Conservation (phyloP, 2,329 filamentous ascomycete species). For the Claviceps fusiformis region DNA sequence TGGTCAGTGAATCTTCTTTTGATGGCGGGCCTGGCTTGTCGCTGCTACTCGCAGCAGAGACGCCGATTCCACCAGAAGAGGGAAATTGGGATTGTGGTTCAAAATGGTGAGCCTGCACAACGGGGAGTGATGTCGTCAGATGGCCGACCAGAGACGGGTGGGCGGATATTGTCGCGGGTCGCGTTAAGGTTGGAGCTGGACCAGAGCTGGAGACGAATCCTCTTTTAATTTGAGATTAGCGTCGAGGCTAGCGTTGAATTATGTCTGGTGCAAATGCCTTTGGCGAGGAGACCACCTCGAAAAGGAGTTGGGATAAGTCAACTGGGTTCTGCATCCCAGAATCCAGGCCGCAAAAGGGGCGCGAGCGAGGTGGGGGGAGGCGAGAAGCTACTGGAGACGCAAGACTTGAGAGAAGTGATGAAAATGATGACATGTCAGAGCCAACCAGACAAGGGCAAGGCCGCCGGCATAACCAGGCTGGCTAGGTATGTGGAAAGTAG, state of each 20-base stretch:
- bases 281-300: background rate
- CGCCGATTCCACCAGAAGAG: constrained; percentile 20
- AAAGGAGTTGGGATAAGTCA: background rate
- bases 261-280: background rate
- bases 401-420: no score
- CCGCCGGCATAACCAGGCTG: background rate
- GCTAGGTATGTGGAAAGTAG: background rate
- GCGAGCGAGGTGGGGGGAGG: no score
- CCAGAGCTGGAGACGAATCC: constrained; percentile 12
- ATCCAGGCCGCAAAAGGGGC: background rate
- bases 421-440: no score
- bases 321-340: background rate
- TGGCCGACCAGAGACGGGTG: constrained; percentile 55
- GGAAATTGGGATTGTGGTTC: constrained; percentile 16
- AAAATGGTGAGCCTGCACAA: constrained; percentile 45
- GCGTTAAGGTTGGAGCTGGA: constrained; percentile 13
- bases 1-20: background rate
- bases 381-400: no score
- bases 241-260: background rate
- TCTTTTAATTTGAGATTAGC: background rate
- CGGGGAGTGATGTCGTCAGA: constrained; percentile 54
- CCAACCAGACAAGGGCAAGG: background rate
- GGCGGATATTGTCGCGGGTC: constrained; percentile 26
- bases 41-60: constrained; percentile 50
- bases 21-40: constrained; percentile 30